These are phyloP conservation scores for Fusarium guadeloupense DNA, from an alignment of 2,329 filamentous ascomycete species.

Conservation along the genomic window DNA sequence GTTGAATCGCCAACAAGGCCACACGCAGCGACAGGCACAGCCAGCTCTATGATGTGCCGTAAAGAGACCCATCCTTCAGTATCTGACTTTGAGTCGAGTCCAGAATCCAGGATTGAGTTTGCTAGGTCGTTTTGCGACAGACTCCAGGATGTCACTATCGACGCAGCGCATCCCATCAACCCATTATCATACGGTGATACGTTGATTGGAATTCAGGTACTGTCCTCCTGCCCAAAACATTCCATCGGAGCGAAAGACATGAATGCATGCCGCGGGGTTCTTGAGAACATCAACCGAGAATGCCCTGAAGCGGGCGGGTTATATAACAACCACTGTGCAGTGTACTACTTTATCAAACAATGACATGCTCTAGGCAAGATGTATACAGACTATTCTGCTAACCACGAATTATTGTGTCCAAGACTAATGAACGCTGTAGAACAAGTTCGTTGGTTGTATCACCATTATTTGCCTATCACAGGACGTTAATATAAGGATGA, in stretches of 20 bases:
- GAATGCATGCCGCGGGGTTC: background rate
- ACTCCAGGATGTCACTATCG: background rate
- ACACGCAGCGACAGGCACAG: background rate
- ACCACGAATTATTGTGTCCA: too few species aligned
- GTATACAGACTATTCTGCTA: too few species aligned
- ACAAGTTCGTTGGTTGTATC: too few species aligned
- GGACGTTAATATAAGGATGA: too few species aligned
- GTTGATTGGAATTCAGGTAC: background rate
- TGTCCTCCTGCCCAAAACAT: background rate
- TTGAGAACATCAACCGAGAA: background rate
- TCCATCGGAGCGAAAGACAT: background rate
- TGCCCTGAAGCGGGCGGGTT: background rate
- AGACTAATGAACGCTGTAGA: too few species aligned
- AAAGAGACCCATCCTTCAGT: slow-evolving; percentile 1
- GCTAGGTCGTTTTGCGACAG: background rate
- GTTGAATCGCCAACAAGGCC: background rate
- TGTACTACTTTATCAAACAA: background rate
- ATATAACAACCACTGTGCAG: background rate
- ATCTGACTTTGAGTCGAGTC: background rate
- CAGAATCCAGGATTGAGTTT: background rate
- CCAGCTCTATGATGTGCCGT: background rate
- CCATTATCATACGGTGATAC: background rate
- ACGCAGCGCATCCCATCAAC: background rate
- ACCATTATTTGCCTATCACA: too few species aligned
- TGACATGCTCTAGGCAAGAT: background rate